Evolutionary conservation across 305 asterid species (phyloP).

Genomic region (Fraxinus albicans): DNA sequence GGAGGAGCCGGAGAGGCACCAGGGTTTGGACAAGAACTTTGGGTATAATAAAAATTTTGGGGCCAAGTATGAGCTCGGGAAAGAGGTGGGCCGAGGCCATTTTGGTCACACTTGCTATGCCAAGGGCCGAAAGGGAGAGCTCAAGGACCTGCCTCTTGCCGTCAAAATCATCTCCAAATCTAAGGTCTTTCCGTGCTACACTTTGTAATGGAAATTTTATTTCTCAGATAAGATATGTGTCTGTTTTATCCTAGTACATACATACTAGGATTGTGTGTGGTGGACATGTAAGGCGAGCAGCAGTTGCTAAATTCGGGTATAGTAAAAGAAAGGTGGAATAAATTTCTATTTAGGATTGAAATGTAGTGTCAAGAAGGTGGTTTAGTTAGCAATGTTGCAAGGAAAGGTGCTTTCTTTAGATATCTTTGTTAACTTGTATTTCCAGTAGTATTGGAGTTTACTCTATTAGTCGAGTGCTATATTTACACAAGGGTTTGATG

Average conservation of each 20-base stretch:
- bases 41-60: slow-evolving; percentile 83
- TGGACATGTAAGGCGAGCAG: not conserved
- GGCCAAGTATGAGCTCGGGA: slow-evolving; percentile 86
- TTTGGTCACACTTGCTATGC: slow-evolving; percentile 93
- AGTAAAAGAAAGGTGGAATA: not conserved
- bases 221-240: not conserved
- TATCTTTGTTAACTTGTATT: not conserved
- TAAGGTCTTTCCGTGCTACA: slow-evolving; percentile 44
- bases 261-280: not conserved
- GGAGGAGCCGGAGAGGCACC: slow-evolving; percentile 33
- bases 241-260: not conserved
- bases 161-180: slow-evolving; percentile 88
- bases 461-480: not conserved
- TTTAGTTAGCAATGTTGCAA: slow-evolving; percentile 1
- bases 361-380: not conserved
- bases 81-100: slow-evolving; percentile 93
- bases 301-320: not conserved
- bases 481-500: not conserved
- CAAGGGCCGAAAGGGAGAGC: slow-evolving; percentile 68
- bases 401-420: not conserved
- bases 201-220: not conserved
- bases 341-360: not conserved
- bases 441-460: not conserved
- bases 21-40: slow-evolving; percentile 67
- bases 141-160: slow-evolving; percentile 70